Base-by-base conservation (phyloP, 2,329 filamentous ascomycete species). In the Trichocomaceae sp. region DNA sequence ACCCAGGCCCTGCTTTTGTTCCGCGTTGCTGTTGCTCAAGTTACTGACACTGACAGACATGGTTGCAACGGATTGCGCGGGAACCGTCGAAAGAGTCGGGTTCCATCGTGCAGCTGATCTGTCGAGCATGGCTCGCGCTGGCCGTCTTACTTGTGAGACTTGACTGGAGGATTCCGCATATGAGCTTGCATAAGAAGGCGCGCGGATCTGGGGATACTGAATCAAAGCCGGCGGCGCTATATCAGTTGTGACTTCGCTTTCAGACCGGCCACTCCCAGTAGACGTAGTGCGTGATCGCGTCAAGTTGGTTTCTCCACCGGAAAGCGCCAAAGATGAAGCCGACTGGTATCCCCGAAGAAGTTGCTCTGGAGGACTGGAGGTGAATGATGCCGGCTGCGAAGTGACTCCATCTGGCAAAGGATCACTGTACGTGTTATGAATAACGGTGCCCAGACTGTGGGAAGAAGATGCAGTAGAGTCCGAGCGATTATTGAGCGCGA, bases 21-120 rank as follows among this genome's bases (percentile, higher is more conserved):
- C 51, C 5, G 5, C 59, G 37, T 58, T 56, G 22, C 39, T 47
- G 33, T 52, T 61, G 12, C 61, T 59, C 17, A 20, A 8, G 39
- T 10, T 42, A 19, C 17, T 42, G 8, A 17, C 39, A 19, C 17
- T 42, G 8, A 17, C 39, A 5, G 63, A 54, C 53, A 65, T 56
- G 54, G 64, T 65, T 26, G 26, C 29, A 12, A 48, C 49, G 9
- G 50, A 26, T 45, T 52, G 33, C 42, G 76, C 77, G 2, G 72
- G 72, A 5, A 77, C 72, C 8, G 72, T 72, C 12, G 75, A 77
- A 22, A 77, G 63, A 45, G 73, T 70, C 47, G 71, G 71, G 52
- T 72, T 72, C 64, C 72, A 73, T 51, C 67, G 68, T 19, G 68
- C 64, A 13, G 67, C 65, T 19, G 67, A 64, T 20, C 63, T 64